Conservation (phyloP, 352 stramenopile species). For the Globisporangium orthogonon region DNA sequence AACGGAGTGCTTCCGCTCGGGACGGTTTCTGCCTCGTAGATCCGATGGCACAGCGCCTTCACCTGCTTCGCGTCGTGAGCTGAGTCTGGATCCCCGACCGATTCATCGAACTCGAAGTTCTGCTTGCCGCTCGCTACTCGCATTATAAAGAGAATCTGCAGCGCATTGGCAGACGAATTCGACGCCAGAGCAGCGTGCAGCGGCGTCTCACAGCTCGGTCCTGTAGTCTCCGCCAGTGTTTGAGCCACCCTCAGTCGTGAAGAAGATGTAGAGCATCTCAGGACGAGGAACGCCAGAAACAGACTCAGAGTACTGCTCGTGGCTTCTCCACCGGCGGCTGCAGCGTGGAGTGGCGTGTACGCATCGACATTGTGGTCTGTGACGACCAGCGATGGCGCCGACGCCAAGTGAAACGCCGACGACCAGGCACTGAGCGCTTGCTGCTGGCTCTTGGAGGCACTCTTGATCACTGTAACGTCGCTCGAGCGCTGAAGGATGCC, state of each 20-base stretch:
- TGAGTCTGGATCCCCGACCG: background rate
- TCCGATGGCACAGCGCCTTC: conserved; percentile 15
- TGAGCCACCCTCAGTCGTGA: conserved; percentile 12
- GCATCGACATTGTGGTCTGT: conserved; percentile 29
- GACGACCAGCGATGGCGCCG: conserved; percentile 19
- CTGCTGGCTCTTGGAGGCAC: conserved; percentile 3
- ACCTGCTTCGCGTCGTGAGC: background rate
- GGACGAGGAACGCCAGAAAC: conserved; percentile 34
- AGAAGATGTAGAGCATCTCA: conserved; percentile 5
- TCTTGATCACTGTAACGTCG: background rate
- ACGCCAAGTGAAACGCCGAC: conserved; percentile 24
- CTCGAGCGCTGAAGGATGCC: conserved; percentile 7
- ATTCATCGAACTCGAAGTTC: background rate
- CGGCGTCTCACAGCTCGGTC: conserved; percentile 23
- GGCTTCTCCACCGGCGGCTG: conserved; percentile 28
- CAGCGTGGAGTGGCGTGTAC: conserved; percentile 34
- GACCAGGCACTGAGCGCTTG: background rate
- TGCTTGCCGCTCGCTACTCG: conserved; percentile 12
- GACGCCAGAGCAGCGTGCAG: conserved; percentile 38
- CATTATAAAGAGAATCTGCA: conserved; percentile 31
- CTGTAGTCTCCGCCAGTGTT: conserved; percentile 19
- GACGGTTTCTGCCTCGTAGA: conserved; percentile 19
- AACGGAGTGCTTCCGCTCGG: conserved; percentile 32
- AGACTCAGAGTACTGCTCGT: conserved; percentile 30
- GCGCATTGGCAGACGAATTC: conserved; percentile 29